Percentiles rank a stretch among this genome's conserved stretches.
Conservation (phyloP, 1,284 basidiomycete species). For the Moniliella sp. region DNA sequence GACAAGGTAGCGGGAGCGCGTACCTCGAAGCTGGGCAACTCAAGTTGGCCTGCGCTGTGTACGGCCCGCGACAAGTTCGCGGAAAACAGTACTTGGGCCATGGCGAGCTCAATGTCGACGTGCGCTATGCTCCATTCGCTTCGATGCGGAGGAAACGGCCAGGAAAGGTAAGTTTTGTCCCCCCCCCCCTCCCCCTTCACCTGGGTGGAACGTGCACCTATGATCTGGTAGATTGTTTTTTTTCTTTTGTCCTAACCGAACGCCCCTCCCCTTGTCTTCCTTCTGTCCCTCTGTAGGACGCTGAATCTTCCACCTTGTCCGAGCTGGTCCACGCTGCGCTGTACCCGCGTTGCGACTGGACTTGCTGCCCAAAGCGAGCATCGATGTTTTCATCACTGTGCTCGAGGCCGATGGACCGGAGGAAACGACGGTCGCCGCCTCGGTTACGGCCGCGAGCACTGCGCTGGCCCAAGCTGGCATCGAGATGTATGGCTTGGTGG, state of each 20-base stretch:
- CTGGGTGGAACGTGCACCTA: too few species aligned
- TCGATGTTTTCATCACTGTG: slow-evolving; percentile 73
- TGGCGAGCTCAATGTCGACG: slow-evolving; percentile 64
- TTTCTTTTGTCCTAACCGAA: background rate
- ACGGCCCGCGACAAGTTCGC: slow-evolving; percentile 1
- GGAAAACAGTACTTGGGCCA: slow-evolving; percentile 2
- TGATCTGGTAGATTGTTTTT: background rate
- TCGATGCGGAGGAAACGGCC: slow-evolving; percentile 54
- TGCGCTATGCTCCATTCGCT: slow-evolving; percentile 87
- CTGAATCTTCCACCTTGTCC: slow-evolving; percentile 66
- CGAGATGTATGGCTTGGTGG: slow-evolving; percentile 62
- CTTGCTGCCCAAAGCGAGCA: slow-evolving; percentile 70
- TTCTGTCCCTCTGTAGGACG: slow-evolving; percentile 45
- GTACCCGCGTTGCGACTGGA: slow-evolving; percentile 63
- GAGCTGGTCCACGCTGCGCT: slow-evolving; percentile 67
- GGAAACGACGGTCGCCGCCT: slow-evolving; percentile 31
- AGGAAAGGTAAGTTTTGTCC: slow-evolving; percentile 45
- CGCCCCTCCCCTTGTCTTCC: background rate
- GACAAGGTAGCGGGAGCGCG: slow-evolving; percentile 1
- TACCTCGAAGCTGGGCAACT: slow-evolving; percentile 1
- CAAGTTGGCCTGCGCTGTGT: slow-evolving; percentile 1
- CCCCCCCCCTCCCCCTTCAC: background rate
- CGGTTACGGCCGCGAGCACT: slow-evolving; percentile 63
- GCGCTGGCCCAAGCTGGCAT: slow-evolving; percentile 72
- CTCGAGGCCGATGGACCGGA: slow-evolving; percentile 75